A percentile compares a stretch with the other conserved stretches of the same genome.
Evolutionary conservation across 2,329 filamentous ascomycete genomes (phyloP).

Genomic region (Dendryphion nanum): DNA sequence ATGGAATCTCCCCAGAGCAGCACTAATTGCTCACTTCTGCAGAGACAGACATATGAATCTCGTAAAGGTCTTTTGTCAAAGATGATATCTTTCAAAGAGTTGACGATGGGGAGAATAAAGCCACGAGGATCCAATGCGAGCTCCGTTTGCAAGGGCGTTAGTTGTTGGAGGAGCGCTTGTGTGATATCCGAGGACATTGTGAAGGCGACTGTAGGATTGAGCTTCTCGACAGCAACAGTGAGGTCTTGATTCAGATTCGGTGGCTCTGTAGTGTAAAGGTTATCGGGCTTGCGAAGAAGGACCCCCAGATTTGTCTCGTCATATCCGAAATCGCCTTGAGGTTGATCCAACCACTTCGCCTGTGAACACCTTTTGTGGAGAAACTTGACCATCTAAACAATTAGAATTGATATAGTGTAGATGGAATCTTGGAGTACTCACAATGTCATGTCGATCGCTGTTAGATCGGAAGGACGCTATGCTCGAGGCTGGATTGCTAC

Average conservation of each 20-base stretch:
- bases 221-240: slow-evolving; percentile 42
- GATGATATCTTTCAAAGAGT: slow-evolving; percentile 43
- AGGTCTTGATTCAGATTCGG: slow-evolving; percentile 40
- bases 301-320: slow-evolving; percentile 52
- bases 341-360: slow-evolving; percentile 26
- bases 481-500: slow-evolving; percentile 17
- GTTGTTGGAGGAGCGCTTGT: slow-evolving; percentile 42
- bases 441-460: slow-evolving; percentile 21
- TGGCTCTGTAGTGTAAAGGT: slow-evolving; percentile 61
- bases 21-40: slow-evolving; percentile 67
- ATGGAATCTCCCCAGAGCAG: slow-evolving; percentile 81
- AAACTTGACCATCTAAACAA: slow-evolving; percentile 21
- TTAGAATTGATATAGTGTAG: slow-evolving; percentile 3
- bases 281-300: slow-evolving; percentile 64
- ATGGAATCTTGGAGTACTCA: slow-evolving; percentile 7
- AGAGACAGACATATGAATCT: slow-evolving; percentile 77
- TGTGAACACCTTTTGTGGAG: slow-evolving; percentile 19
- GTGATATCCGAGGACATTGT: slow-evolving; percentile 52
- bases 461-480: slow-evolving; percentile 18
- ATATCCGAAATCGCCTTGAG: slow-evolving; percentile 25
- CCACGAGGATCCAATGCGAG: slow-evolving; percentile 38
- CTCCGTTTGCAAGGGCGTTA: slow-evolving; percentile 44
- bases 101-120: slow-evolving; percentile 47
- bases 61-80: slow-evolving; percentile 50
- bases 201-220: slow-evolving; percentile 48